Evolutionary conservation across 179 eudicot species (phyloP), one percentile per base, ranked within the genome.

Genomic region (Gypsophila paniculata): DNA sequence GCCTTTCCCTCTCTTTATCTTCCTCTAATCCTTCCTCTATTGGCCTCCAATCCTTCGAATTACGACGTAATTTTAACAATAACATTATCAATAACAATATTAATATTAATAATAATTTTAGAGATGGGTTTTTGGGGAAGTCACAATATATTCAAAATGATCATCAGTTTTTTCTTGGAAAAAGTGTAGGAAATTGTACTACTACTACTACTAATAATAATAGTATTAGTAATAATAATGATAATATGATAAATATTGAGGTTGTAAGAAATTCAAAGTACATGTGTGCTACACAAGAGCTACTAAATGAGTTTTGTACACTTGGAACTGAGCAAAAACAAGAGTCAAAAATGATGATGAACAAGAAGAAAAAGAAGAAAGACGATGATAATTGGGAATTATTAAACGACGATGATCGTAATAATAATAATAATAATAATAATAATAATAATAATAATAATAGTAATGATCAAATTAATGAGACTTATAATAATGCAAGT

Each of bases 1-100:
- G 98, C 0, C 87, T 94, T 54, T 91, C 99, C 0, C 88, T 94
- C 29, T 94, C 99, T 21, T 79, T 94, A 10, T 77, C 81, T 13
- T 85, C 99, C 0, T 79, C 80, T 0, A 85, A 88, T 55, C 97
- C 97, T 48, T 85, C 96, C 8, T 52, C 83, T 19, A 79, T 91
- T 59, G 90, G 91, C 18, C 58, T 89, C 0, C 97, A 91, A 70
- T 87, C 98, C 34, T 93, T 93, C 74, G 91, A 93, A 59, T 75
- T 91, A 13, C 75, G 97, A 49, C 75, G 70, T 19, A 57, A 8
- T 36, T 8, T 36, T 72, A 32, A 26, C 11, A 49, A 13, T 13
- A 52, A 71, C 36, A 51, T 67, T 72, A 46, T 81, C 62, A 42
- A 42, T 42, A 42, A 42, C 11, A 42, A 42, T 42, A 36, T 3